Evolutionary conservation across 352 stramenopile genomes (phyloP).

Genomic region (Globisporangium carolinianum): DNA sequence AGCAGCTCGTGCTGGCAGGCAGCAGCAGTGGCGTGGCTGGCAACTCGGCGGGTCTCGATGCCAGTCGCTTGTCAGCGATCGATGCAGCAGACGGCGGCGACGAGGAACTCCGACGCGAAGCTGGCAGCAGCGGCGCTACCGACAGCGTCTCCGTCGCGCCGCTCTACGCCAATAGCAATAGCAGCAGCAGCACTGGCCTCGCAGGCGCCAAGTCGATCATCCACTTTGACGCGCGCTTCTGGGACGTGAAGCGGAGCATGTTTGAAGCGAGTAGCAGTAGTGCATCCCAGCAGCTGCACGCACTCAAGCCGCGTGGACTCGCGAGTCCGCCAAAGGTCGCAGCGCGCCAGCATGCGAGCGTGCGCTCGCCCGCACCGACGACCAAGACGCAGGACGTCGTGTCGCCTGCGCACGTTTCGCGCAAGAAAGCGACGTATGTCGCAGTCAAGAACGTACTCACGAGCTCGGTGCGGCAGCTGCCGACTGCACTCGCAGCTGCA

Average conservation of each 20-base stretch:
- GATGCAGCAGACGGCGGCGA: background rate
- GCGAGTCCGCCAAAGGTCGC: slow-evolving; percentile 39
- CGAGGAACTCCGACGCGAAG: slow-evolving; percentile 9
- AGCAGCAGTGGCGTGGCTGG: background rate
- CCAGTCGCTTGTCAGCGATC: background rate
- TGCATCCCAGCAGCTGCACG: slow-evolving; percentile 10
- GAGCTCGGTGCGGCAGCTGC: slow-evolving; percentile 45
- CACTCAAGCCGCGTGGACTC: slow-evolving; percentile 32
- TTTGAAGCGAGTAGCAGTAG: slow-evolving; percentile 18
- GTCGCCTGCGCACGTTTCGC: slow-evolving; percentile 53
- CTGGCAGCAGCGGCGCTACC: slow-evolving; percentile 1
- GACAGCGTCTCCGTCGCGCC: slow-evolving; percentile 4
- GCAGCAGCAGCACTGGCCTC: background rate
- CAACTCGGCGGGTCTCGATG: background rate
- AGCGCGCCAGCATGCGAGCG: slow-evolving; percentile 39
- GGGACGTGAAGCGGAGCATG: slow-evolving; percentile 67
- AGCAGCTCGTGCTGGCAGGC: background rate
- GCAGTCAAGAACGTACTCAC: slow-evolving; percentile 51
- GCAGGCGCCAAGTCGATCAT: slow-evolving; percentile 11
- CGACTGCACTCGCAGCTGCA: slow-evolving; percentile 22
- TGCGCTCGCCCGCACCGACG: slow-evolving; percentile 15
- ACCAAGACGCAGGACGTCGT: slow-evolving; percentile 50
- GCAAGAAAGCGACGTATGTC: slow-evolving; percentile 56
- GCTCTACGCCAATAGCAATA: slow-evolving; percentile 2
- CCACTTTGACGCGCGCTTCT: slow-evolving; percentile 56